Evolutionary conservation across 305 asterid species (phyloP).

Genomic region (Fraxinus paxiana): DNA sequence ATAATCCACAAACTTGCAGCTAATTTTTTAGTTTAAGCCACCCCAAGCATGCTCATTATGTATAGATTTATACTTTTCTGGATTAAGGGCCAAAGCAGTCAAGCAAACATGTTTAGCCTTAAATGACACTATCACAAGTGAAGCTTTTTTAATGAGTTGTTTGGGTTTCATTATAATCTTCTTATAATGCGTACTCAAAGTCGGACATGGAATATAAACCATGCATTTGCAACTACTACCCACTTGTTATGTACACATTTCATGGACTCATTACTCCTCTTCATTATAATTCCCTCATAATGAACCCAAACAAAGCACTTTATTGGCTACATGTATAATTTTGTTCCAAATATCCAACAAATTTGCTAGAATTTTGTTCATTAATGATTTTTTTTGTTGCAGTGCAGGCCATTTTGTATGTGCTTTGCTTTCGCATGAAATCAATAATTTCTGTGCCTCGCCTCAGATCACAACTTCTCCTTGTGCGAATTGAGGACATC

Average conservation of each 20-base stretch:
- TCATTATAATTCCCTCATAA: neutral
- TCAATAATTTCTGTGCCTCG: constrained; percentile 62
- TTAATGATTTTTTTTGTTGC: constrained; percentile 18
- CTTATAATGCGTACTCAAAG: neutral
- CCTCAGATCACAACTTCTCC: constrained; percentile 49
- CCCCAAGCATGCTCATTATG: neutral
- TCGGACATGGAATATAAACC: neutral
- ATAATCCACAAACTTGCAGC: neutral
- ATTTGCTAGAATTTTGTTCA: neutral
- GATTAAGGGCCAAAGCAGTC: neutral
- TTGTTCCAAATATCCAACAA: neutral
- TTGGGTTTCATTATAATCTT: neutral
- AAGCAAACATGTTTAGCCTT: neutral
- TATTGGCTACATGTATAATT: neutral
- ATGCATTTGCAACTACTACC: neutral
- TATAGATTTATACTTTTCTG: neutral
- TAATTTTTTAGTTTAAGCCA: neutral
- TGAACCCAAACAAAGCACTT: neutral
- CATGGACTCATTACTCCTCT: neutral
- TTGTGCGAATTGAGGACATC: constrained; percentile 55
- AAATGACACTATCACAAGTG: neutral
- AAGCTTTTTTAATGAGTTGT: neutral
- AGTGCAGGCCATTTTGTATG: constrained; percentile 79
- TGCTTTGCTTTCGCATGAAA: constrained; percentile 85
- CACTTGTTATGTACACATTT: neutral